Evolutionary conservation across 2,329 filamentous ascomycete genomes (phyloP).

Genomic region (Harringtonia aguacate): DNA sequence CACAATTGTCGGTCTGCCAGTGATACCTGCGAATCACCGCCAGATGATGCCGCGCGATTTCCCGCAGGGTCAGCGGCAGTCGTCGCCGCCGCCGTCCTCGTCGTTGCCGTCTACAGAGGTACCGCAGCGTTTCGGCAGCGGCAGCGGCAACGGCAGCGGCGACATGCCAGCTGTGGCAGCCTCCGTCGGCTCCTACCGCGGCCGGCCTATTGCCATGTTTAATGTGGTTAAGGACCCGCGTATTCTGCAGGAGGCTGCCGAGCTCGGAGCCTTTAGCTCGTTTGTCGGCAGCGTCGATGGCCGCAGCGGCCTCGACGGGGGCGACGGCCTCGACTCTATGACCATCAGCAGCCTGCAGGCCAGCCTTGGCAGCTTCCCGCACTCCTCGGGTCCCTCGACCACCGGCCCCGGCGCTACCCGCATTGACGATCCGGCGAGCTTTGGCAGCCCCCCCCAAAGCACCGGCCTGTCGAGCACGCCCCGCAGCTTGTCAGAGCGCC

Average conservation of each 20-base stretch:
- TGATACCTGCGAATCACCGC: not conserved
- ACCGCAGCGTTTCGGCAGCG: not conserved
- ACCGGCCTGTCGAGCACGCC: too few relatives aligned
- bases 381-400: too few relatives aligned
- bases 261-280: slow-evolving; percentile 24
- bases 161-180: slow-evolving; percentile 11
- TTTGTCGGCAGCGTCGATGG: slow-evolving; percentile 30
- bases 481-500: too few relatives aligned
- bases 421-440: too few relatives aligned
- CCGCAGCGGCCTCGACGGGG: too few relatives aligned
- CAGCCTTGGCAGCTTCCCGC: too few relatives aligned
- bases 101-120: too few relatives aligned
- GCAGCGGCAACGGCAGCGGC: not conserved
- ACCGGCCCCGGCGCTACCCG: too few relatives aligned
- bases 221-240: slow-evolving; percentile 25
- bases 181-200: slow-evolving; percentile 28
- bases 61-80: too few relatives aligned
- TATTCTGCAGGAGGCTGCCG: slow-evolving; percentile 25
- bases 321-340: too few relatives aligned
- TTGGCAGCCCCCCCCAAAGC: too few relatives aligned
- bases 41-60: not conserved
- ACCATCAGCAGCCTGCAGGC: too few relatives aligned
- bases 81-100: not conserved
- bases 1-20: not conserved
- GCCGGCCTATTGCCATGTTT: slow-evolving; percentile 22